phyloP scores from a whole-genome alignment of 768 basidiomycete species.

The Suillus brevipes region DNA sequence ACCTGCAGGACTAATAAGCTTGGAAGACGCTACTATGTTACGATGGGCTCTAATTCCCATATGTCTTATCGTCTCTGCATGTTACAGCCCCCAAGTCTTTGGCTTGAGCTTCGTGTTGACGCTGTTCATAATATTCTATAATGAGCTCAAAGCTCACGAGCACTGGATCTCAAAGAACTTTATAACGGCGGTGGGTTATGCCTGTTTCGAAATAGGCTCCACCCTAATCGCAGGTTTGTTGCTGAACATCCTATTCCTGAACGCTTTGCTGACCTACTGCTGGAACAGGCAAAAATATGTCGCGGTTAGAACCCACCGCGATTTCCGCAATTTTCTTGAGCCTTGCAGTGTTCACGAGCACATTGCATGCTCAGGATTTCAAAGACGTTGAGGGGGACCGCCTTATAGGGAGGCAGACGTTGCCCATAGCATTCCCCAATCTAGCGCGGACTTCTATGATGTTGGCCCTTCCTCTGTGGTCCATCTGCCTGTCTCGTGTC shows the following conservation, averaged over 20 bases:
- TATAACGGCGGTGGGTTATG: conserved; percentile 34
- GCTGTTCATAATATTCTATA: conserved; percentile 37
- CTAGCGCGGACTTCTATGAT: conserved; percentile 18
- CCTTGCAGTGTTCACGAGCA: conserved; percentile 30
- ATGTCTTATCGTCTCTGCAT: conserved; percentile 36
- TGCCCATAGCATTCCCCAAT: conserved; percentile 41
- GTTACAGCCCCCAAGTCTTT: conserved; percentile 33
- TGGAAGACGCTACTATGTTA: conserved; percentile 34
- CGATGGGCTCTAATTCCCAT: conserved; percentile 37
- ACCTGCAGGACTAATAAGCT: conserved; percentile 43
- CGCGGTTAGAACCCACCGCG: conserved; percentile 12
- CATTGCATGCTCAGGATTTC: conserved; percentile 33
- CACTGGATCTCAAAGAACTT: conserved; percentile 33
- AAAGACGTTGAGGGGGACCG: conserved; percentile 42
- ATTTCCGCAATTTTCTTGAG: conserved; percentile 28
- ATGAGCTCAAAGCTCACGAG: conserved; percentile 33
- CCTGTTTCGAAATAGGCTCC: conserved; percentile 34
- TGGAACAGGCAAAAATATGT: conserved; percentile 19
- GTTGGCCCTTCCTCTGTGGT: conserved; percentile 26
- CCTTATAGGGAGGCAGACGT: conserved; percentile 34
- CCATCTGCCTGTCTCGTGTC: conserved; percentile 20
- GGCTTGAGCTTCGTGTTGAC: conserved; percentile 31
- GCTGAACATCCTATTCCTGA: neutral
- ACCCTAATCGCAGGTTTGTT: conserved; percentile 34
- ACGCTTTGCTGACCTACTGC: neutral